Conservation (phyloP, 2,329 filamentous ascomycete species). For the Escovopsis weberi region DNA sequence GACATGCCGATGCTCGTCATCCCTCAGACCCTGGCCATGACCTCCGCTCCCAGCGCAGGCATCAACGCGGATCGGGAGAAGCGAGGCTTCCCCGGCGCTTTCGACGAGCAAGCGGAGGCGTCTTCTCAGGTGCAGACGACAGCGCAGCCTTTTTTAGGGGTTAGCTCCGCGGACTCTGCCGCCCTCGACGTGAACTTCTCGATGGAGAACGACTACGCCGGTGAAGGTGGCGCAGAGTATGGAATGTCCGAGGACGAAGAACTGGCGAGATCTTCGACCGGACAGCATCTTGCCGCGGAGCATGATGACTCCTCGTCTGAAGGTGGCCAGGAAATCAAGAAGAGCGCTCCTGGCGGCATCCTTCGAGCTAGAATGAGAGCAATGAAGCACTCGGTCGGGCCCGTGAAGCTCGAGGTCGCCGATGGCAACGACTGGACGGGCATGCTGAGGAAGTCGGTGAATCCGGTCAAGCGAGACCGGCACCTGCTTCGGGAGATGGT, state of each 20-base stretch:
- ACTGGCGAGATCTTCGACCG: slow-evolving; percentile 65
- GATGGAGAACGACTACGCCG: slow-evolving; percentile 41
- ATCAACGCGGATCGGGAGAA: slow-evolving; percentile 40
- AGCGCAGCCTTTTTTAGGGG: slow-evolving; percentile 78
- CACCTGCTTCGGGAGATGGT: slow-evolving; percentile 48
- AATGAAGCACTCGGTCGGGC: slow-evolving; percentile 43
- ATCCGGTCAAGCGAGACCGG: slow-evolving; percentile 83
- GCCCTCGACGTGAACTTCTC: slow-evolving; percentile 44
- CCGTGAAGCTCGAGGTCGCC: slow-evolving; percentile 44
- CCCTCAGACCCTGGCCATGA: slow-evolving; percentile 8
- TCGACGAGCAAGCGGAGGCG: slow-evolving; percentile 46
- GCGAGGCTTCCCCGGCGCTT: slow-evolving; percentile 59
- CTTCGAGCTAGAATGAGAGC: slow-evolving; percentile 50
- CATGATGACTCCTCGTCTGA: slow-evolving; percentile 44
- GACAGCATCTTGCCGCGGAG: slow-evolving; percentile 65
- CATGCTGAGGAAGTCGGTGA: slow-evolving; percentile 86
- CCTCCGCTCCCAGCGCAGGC: slow-evolving; percentile 11
- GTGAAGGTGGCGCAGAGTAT: slow-evolving; percentile 59
- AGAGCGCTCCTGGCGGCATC: slow-evolving; percentile 41
- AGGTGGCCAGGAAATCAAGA: slow-evolving; percentile 31
- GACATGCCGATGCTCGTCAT: slow-evolving; percentile 7
- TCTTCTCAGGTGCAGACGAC: slow-evolving; percentile 42
- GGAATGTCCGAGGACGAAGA: slow-evolving; percentile 56
- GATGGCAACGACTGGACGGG: slow-evolving; percentile 82
- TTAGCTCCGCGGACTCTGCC: slow-evolving; percentile 73